phyloP scores from a whole-genome alignment of 305 asterid genomes.

The Solanum hybrid region DNA sequence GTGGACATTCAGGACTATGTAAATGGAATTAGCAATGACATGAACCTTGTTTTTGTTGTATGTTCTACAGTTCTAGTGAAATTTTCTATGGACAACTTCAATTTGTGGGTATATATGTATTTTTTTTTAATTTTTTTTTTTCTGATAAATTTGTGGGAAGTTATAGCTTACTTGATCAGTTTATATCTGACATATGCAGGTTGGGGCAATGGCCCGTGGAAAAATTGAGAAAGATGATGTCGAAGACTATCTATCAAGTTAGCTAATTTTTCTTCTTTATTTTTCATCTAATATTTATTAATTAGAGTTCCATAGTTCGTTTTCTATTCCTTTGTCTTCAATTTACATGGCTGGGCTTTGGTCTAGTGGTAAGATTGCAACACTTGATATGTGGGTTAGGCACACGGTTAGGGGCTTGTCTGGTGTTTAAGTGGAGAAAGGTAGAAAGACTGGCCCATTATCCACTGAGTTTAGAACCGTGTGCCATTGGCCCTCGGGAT shows the following conservation, averaged over 20 bases:
- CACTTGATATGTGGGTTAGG: not conserved
- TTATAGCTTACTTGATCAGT: not conserved
- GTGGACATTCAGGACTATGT: constrained; percentile 60
- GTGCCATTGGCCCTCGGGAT: not conserved
- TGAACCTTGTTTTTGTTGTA: constrained; percentile 82
- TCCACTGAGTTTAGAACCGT: not conserved
- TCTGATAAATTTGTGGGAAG: not conserved
- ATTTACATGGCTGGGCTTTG: not conserved
- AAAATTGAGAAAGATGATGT: constrained; percentile 64
- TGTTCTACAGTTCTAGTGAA: constrained; percentile 5
- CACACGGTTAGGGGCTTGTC: not conserved
- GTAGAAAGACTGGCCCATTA: no score
- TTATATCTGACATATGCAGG: constrained; percentile 27
- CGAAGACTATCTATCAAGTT: constrained; percentile 72
- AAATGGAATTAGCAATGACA: constrained; percentile 34
- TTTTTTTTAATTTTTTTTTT: no score
- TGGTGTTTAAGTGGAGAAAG: not conserved
- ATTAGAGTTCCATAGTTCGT: not conserved
- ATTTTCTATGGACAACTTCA: not conserved
- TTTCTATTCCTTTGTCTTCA: not conserved
- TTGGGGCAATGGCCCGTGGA: constrained; percentile 91
- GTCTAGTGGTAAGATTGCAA: not conserved
- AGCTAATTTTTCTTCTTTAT: constrained; percentile 8
- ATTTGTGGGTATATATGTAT: not conserved
- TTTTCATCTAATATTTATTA: not conserved